Base-by-base conservation (phyloP, 1,284 basidiomycete genomes). In the Cryptococcus floricola region DNA sequence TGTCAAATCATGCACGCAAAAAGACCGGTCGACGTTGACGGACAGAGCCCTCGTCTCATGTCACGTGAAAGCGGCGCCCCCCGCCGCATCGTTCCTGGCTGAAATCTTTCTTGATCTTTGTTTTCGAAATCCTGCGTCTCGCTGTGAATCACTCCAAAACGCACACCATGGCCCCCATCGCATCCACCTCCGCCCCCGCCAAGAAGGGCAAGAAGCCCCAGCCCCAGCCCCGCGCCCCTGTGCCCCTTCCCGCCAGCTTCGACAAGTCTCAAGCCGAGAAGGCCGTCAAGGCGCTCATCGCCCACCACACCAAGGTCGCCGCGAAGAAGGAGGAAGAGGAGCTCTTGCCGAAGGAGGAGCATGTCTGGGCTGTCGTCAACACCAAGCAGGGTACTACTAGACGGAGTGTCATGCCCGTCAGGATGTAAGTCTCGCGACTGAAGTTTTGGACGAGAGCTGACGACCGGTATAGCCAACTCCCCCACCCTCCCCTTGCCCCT, bases 371-470 rank as follows among this genome's bases (percentile, higher is more conserved):
- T 27, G 85, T 87, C 63, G 81, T 96, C 57, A 84, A 88, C 18
- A 85, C 90, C 59, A 94, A 94, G 80, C 83, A 82, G 65, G 87
- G 91, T 68, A 83, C 84, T 42, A 82, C 87, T 45, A 83, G 84
- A 65, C 85, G 84, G 68, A 88, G 84, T 70, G 78, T 93, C 46
- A 95, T 89, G 75, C 92, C 92, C 2, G 78, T 83, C 54, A 85
- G 84, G 77, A 88, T 96, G 92, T 94, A 68, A 65, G 87, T 82
- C 25, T 5, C 13, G 85, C 84, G 77, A 88, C 95, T 91, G 93
- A 67, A 65, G 87, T 82, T 27, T 28, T 28, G 16, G 31, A 44
- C 8, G 34, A 31, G 31, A 47, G 45, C 34, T 50, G 48, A 50
- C 34, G 8, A 14, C 31, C 19, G 5, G 3, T n/a, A 28, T 27